phyloP scores from a whole-genome alignment of 2,329 filamentous ascomycete genomes.

The Phialocephala subalpina region DNA sequence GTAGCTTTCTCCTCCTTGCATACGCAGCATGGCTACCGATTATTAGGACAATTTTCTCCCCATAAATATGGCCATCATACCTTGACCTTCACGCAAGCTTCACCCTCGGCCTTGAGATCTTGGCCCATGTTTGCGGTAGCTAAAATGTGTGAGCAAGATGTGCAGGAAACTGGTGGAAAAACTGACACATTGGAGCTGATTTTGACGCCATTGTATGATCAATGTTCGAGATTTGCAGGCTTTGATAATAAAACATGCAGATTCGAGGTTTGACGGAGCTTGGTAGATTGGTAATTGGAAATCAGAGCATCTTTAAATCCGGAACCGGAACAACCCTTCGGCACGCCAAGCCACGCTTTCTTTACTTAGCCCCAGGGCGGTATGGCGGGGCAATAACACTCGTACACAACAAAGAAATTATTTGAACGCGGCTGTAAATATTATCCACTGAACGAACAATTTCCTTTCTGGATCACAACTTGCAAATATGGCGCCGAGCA shows the following conservation, averaged over 20 bases:
- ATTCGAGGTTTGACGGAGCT: not conserved
- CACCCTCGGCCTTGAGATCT: constrained; percentile 38
- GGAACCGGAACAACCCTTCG: constrained; percentile 13
- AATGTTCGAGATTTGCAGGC: constrained; percentile 30
- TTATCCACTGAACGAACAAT: not conserved
- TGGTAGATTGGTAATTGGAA: constrained; percentile 29
- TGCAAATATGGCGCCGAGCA: constrained; percentile 56
- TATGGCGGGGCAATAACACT: constrained; percentile 12
- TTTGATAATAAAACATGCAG: constrained; percentile 34
- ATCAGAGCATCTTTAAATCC: not conserved
- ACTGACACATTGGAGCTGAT: constrained; percentile 41
- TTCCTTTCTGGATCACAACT: constrained; percentile 1
- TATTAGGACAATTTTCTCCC: not conserved
- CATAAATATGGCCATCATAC: constrained; percentile 26
- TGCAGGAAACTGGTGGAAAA: not conserved
- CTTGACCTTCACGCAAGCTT: constrained; percentile 38
- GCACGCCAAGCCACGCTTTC: constrained; percentile 2
- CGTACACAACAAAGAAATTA: constrained; percentile 20
- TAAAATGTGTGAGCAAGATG: constrained; percentile 30
- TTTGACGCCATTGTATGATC: constrained; percentile 39
- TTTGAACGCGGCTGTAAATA: constrained; percentile 12
- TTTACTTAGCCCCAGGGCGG: constrained; percentile 1
- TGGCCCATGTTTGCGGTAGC: constrained; percentile 38
- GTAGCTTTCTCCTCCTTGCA: constrained; percentile 94
- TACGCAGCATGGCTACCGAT: constrained; percentile 86